A percentile compares a stretch with the other conserved stretches of the same genome.
These are phyloP conservation scores for Silene coronaria DNA, from an alignment of 179 eudicot genomes.

Conservation along the genomic window DNA sequence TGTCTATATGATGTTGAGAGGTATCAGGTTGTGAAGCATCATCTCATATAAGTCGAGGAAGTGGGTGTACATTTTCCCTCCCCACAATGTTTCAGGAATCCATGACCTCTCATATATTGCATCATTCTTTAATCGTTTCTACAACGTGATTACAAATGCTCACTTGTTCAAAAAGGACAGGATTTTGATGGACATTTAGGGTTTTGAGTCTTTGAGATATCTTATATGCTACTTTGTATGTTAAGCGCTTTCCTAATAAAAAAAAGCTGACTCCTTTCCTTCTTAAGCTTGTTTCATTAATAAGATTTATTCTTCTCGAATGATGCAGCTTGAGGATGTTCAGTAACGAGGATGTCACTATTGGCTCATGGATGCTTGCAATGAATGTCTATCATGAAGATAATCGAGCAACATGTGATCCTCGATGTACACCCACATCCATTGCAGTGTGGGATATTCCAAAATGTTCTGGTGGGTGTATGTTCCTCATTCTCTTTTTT, in stretches of 20 bases:
- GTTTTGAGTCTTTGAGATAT: background rate
- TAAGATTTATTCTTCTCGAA: background rate
- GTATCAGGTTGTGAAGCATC: background rate
- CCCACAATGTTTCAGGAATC: background rate
- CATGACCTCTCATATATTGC: background rate
- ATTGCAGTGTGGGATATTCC: slow-evolving; percentile 77
- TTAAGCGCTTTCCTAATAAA: background rate
- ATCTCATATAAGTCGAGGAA: background rate
- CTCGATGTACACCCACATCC: slow-evolving; percentile 59
- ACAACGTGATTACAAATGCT: background rate
- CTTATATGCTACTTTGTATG: background rate
- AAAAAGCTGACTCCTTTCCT: background rate
- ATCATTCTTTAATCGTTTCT: background rate
- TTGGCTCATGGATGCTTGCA: slow-evolving; percentile 77
- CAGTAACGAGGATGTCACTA: slow-evolving; percentile 72
- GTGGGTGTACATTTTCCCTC: background rate
- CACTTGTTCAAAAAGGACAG: background rate
- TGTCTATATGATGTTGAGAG: background rate
- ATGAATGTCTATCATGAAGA: slow-evolving; percentile 70
- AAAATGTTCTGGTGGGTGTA: slow-evolving; percentile 55
- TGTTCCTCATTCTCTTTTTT: background rate
- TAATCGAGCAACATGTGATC: slow-evolving; percentile 55
- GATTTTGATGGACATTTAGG: background rate
- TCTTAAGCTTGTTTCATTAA: background rate
- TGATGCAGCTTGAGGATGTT: slow-evolving; percentile 57